These are phyloP conservation scores for Neodidymelliopsis sp. DNA, from an alignment of 2,329 filamentous ascomycete genomes.

Conservation along the genomic window DNA sequence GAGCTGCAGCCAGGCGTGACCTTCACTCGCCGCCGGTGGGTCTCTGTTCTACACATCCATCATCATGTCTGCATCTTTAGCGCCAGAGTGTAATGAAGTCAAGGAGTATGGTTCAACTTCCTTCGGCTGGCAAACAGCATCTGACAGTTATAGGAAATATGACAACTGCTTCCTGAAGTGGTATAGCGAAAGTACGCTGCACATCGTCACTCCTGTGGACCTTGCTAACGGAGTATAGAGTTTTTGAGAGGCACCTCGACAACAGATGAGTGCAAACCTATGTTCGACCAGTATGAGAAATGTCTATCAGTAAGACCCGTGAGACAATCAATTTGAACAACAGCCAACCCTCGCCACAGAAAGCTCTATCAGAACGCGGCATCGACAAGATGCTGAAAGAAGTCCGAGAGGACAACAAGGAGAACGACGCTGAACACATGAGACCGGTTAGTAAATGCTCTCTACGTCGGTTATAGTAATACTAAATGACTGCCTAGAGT, in stretches of 20 bases:
- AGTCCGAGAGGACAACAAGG: constrained; percentile 85
- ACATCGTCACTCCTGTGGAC: too few species aligned
- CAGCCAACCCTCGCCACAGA: constrained; percentile 58
- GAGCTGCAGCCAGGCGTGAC: constrained; percentile 22
- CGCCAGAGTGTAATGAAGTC: constrained; percentile 91
- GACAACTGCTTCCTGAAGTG: constrained; percentile 98
- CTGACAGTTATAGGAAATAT: constrained; percentile 71
- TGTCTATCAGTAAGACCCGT: constrained; percentile 77
- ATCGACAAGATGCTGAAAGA: constrained; percentile 94
- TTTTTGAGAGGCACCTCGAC: constrained; percentile 86
- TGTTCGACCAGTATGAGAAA: constrained; percentile 88
- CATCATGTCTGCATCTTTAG: constrained; percentile 89
- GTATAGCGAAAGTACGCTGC: constrained; percentile 91
- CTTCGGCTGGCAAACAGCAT: not conserved
- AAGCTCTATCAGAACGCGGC: constrained; percentile 83
- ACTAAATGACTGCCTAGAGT: too few species aligned
- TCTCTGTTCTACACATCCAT: constrained; percentile 14
- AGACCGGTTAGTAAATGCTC: constrained; percentile 34
- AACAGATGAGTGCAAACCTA: constrained; percentile 81
- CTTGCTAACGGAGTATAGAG: constrained; percentile 57
- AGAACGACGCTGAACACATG: constrained; percentile 80
- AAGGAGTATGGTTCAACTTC: constrained; percentile 76
- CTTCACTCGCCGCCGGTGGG: constrained; percentile 22
- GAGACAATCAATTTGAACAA: too few species aligned
- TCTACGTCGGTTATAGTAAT: too few species aligned